Evolutionary conservation across 192 early-diverging fungal genomes (phyloP), one percentile per base, ranked within the genome.

Genomic region (Dissophora globulifera): DNA sequence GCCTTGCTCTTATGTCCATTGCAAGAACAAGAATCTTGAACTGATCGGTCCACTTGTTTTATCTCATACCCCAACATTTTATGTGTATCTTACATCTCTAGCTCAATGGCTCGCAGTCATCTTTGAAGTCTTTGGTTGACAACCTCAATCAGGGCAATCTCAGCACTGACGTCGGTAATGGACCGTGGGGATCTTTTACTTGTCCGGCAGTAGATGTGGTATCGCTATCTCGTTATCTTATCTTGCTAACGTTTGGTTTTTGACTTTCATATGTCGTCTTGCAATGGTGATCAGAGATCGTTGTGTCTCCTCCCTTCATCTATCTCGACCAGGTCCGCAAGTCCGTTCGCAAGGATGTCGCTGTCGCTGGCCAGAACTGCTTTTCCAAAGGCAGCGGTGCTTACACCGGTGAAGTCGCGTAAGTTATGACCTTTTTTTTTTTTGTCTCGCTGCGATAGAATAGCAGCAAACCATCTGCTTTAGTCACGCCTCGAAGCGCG

Each of bases 281-380:
- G n/a, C 22, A 33, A 41, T 20, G 48, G 31, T 53, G 47, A 55
- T 65, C 76, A 93, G 97, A 99, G 88, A 96, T 99, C 53, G 98
- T 98, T 54, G 87, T 99, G 64, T 96, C 95, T 50, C 95, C 96
- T 29, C 98, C 98, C 57, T 86, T 91, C 62, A 87, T 95, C 54
- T 97, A 97, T 84, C 82, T 98, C 62, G 88, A 90, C 78, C 83
- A 89, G 61, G 92, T 94, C 58, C 89, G 92, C 62, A 76, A 87
- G 72, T 74, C 83, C 52, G 82, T 96, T 79, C 88, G 87, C 86
- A 87, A 91, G 67, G 91, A 93, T 49, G 89, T 98, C 71, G 91
- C 87, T 53, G 95, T 98, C 51, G 92, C 96, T 55, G 97, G 95
- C 62, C 96, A 99, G 84, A 99, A 99, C 92, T 85, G 90, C 81